Conservation (phyloP, 352 stramenopile genomes). For the Phytophthora pluvialis region DNA sequence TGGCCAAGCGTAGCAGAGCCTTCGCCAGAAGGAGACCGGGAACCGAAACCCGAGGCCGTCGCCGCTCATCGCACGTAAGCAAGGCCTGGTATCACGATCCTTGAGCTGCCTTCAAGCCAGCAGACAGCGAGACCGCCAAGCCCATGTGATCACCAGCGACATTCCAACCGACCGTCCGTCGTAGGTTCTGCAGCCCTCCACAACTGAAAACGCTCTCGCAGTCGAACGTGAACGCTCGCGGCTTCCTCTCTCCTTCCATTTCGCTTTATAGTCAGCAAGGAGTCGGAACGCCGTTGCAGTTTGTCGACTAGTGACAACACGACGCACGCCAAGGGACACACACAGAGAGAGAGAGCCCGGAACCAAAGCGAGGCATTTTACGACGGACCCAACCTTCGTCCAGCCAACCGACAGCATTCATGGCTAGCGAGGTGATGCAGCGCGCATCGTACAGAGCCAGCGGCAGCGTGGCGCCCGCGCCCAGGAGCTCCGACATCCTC, state of each 20-base stretch:
- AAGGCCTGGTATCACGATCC: constrained; percentile 19
- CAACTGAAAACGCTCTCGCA: constrained; percentile 21
- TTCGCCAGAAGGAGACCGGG: constrained; percentile 24
- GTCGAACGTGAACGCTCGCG: background rate
- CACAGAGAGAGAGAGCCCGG: background rate
- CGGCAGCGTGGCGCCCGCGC: constrained; percentile 1
- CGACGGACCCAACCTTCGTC: background rate
- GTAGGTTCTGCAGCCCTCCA: constrained; percentile 11
- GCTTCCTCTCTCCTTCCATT: constrained; percentile 6
- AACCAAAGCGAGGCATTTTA: background rate
- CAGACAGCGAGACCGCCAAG: constrained; percentile 3
- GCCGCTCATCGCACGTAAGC: constrained; percentile 9
- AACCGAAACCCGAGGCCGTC: constrained; percentile 20
- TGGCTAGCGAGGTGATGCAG: constrained; percentile 36
- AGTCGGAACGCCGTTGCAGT: constrained; percentile 19
- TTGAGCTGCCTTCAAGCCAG: constrained; percentile 21
- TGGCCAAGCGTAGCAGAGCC: constrained; percentile 15
- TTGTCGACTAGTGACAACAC: constrained; percentile 20
- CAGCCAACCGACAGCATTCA: constrained; percentile 1
- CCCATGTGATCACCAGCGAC: constrained; percentile 19
- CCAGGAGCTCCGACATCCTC: constrained; percentile 20
- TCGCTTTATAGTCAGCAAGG: constrained; percentile 28
- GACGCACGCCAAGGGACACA: constrained; percentile 10
- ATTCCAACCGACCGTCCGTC: constrained; percentile 17
- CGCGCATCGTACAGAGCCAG: constrained; percentile 11